These are phyloP conservation scores for Ormosia emarginata DNA, from an alignment of 306 rosid genomes.

Conservation along the genomic window DNA sequence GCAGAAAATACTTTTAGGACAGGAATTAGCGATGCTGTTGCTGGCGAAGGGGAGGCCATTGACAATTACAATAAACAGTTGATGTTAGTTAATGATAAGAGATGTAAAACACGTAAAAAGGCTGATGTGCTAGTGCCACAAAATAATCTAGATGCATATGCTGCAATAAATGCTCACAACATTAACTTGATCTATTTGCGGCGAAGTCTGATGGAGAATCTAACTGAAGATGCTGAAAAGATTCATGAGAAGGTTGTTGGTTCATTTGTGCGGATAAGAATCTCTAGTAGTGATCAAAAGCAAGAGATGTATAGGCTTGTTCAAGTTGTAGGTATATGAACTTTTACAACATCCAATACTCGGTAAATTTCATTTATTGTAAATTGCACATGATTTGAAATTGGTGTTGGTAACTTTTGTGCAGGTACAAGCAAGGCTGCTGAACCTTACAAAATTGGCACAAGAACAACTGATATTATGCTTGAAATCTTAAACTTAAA, in stretches of 20 bases:
- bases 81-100: conserved; percentile 47
- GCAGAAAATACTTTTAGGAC: conserved; percentile 33
- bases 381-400: conserved; percentile 9
- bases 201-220: conserved; percentile 61
- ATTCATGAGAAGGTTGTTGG: conserved; percentile 74
- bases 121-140: conserved; percentile 40
- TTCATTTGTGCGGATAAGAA: conserved; percentile 82
- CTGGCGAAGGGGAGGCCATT: conserved; percentile 48
- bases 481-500: conserved; percentile 87
- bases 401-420: conserved; percentile 26
- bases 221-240: conserved; percentile 58
- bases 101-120: conserved; percentile 42
- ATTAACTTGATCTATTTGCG: conserved; percentile 76
- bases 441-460: conserved; percentile 66
- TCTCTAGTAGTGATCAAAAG: conserved; percentile 65
- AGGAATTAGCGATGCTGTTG: conserved; percentile 41
- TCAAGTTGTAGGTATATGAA: conserved; percentile 75
- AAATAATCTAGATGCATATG: conserved; percentile 59
- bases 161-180: conserved; percentile 79
- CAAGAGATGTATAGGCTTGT: conserved; percentile 92
- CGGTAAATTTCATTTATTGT: background rate
- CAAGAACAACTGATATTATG: conserved; percentile 57
- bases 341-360: background rate
- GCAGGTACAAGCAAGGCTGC: conserved; percentile 79
- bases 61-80: conserved; percentile 37